These are phyloP conservation scores for Pythium pyrilobum DNA, from an alignment of 352 stramenopile genomes.

Conservation along the genomic window DNA sequence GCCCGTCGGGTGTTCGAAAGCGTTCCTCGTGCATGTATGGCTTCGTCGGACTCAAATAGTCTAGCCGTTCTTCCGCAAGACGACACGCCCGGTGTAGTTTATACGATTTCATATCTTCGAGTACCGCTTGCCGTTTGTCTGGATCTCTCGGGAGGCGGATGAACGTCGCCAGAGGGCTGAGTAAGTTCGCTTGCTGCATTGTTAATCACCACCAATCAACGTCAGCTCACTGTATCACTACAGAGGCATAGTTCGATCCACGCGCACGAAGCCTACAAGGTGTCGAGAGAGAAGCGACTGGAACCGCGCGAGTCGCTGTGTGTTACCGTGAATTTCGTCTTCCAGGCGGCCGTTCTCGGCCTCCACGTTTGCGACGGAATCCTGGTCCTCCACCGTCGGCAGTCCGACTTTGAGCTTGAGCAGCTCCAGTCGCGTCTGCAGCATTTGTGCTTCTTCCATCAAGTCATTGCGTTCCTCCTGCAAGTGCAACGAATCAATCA, in stretches of 20 bases:
- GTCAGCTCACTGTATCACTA: neutral
- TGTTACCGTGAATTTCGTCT: slow-evolving; percentile 7
- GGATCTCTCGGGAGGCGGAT: slow-evolving; percentile 8
- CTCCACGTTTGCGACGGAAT: slow-evolving; percentile 9
- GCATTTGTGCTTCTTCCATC: neutral
- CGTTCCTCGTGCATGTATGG: slow-evolving; percentile 16
- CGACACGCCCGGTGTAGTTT: slow-evolving; percentile 8
- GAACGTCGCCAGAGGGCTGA: slow-evolving; percentile 4
- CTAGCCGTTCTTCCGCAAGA: neutral
- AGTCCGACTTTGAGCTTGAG: slow-evolving; percentile 12
- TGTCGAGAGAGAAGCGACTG: slow-evolving; percentile 9
- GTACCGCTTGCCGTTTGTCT: neutral
- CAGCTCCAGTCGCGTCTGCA: slow-evolving; percentile 11
- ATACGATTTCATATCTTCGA: slow-evolving; percentile 5
- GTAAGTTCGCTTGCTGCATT: slow-evolving; percentile 4
- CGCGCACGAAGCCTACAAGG: neutral
- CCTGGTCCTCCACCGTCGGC: slow-evolving; percentile 1
- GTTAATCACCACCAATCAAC: neutral
- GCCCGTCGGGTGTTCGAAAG: neutral
- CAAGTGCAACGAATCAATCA: no score
- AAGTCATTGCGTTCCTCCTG: slow-evolving; percentile 13
- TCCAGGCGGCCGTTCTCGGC: neutral
- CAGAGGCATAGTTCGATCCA: neutral
- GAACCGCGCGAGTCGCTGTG: neutral
- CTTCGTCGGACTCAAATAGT: neutral